phyloP scores from a whole-genome alignment of 768 basidiomycete species.

The Pleurotus tuoliensis region DNA sequence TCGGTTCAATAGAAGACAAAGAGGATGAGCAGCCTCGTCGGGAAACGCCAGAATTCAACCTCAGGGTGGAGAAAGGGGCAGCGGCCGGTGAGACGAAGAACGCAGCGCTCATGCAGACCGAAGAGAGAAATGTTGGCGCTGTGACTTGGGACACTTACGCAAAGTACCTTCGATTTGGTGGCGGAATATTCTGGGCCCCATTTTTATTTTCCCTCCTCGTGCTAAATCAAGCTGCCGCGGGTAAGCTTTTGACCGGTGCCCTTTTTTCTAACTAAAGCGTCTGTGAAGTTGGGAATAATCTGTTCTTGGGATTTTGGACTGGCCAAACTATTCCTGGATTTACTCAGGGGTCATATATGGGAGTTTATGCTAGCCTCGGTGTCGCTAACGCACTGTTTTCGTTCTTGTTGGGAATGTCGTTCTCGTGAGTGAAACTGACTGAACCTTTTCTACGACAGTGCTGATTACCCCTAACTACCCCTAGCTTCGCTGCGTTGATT shows the following conservation, averaged over 20 bases:
- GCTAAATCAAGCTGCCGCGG: slow-evolving; percentile 46
- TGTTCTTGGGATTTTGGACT: slow-evolving; percentile 78
- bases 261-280: no score
- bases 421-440: slow-evolving; percentile 36
- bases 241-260: slow-evolving; percentile 21
- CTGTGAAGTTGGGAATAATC: slow-evolving; percentile 47
- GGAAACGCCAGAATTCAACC: neutral
- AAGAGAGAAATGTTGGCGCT: slow-evolving; percentile 54
- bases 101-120: slow-evolving; percentile 42
- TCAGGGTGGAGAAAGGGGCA: slow-evolving; percentile 6
- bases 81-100: slow-evolving; percentile 23
- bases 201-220: slow-evolving; percentile 40
- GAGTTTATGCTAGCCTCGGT: slow-evolving; percentile 45
- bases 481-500: slow-evolving; percentile 32
- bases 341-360: slow-evolving; percentile 66
- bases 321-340: slow-evolving; percentile 50
- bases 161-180: slow-evolving; percentile 44
- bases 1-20: slow-evolving; percentile 37
- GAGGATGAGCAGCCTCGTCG: slow-evolving; percentile 18
- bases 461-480: neutral
- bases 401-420: slow-evolving; percentile 44
- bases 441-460: no score
- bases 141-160: slow-evolving; percentile 46
- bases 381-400: slow-evolving; percentile 46
- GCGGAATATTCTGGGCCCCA: slow-evolving; percentile 46